Percentiles rank a stretch among this genome's conserved stretches.
These are phyloP conservation scores for Podospora anserina DNA, from an alignment of 495 filamentous ascomycete species.

Conservation along the genomic window DNA sequence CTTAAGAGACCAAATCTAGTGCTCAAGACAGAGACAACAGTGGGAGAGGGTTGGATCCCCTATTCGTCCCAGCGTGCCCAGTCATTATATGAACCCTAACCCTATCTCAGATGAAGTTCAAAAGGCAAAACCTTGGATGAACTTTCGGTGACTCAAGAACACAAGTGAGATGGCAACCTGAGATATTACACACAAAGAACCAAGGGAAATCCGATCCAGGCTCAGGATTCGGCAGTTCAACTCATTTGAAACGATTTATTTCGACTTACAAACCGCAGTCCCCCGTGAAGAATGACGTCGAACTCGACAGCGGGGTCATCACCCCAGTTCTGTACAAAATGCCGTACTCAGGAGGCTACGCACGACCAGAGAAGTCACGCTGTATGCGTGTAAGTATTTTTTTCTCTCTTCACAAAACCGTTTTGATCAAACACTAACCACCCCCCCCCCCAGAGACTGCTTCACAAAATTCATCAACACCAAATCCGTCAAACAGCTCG, in stretches of 20 bases:
- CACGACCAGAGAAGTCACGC: slow-evolving; percentile 27
- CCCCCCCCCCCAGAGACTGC: slow-evolving; percentile 55
- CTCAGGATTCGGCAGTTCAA: not conserved
- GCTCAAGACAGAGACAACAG: not conserved
- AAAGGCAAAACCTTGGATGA: not conserved
- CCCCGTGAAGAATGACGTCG: slow-evolving; percentile 12
- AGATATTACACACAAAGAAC: not conserved
- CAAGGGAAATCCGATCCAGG: not conserved
- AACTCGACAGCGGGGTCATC: slow-evolving; percentile 15
- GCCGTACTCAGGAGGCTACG: slow-evolving; percentile 27
- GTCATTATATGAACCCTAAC: slow-evolving; percentile 6
- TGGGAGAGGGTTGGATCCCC: slow-evolving; percentile 1
- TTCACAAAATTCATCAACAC: slow-evolving; percentile 69
- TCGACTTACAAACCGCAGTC: not conserved
- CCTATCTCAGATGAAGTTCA: not conserved
- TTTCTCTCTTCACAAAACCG: not conserved
- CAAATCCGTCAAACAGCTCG: slow-evolving; percentile 78
- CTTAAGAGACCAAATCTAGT: not conserved
- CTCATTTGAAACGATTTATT: not conserved
- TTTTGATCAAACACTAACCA: slow-evolving; percentile 23
- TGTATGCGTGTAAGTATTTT: slow-evolving; percentile 23
- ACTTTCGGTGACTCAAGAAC: not conserved
- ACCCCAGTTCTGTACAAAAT: slow-evolving; percentile 26
- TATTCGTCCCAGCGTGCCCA: not conserved
- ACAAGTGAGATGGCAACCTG: not conserved